These are phyloP conservation scores for Argentina anserina DNA, from an alignment of 306 rosid species.

Conservation along the genomic window DNA sequence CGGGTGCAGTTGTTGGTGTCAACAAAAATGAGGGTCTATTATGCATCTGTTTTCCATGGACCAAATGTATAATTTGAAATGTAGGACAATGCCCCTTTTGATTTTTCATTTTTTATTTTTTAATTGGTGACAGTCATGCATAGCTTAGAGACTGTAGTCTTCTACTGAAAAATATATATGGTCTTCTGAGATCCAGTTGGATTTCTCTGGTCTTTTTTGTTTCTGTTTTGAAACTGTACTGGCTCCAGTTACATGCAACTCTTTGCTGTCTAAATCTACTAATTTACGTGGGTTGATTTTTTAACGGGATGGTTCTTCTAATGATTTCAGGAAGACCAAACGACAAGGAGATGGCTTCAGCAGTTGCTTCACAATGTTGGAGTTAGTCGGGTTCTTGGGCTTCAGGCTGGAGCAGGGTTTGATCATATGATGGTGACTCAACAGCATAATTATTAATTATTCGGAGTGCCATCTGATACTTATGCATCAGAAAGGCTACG, in stretches of 20 bases:
- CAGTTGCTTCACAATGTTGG: conserved; percentile 66
- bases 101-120: not conserved
- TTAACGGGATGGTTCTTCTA: conserved; percentile 6
- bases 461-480: conserved; percentile 10
- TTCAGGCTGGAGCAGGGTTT: conserved; percentile 52
- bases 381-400: conserved; percentile 36
- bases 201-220: not conserved
- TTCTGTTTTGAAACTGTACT: not conserved
- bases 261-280: not conserved
- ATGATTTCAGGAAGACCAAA: conserved; percentile 62
- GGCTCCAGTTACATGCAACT: not conserved
- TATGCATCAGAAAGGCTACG: conserved; percentile 11
- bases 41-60: not conserved
- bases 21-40: not conserved
- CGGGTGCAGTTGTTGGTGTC: too few relatives aligned
- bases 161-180: not conserved
- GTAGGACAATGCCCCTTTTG: not conserved
- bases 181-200: not conserved
- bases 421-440: conserved; percentile 45
- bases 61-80: not conserved
- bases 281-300: conserved; percentile 4
- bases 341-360: conserved; percentile 67
- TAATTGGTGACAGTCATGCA: not conserved
- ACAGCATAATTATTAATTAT: not conserved
- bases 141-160: not conserved